Evolutionary conservation across 805 yeast species (phyloP).

Genomic region (Cyberlindnera saturnus): DNA sequence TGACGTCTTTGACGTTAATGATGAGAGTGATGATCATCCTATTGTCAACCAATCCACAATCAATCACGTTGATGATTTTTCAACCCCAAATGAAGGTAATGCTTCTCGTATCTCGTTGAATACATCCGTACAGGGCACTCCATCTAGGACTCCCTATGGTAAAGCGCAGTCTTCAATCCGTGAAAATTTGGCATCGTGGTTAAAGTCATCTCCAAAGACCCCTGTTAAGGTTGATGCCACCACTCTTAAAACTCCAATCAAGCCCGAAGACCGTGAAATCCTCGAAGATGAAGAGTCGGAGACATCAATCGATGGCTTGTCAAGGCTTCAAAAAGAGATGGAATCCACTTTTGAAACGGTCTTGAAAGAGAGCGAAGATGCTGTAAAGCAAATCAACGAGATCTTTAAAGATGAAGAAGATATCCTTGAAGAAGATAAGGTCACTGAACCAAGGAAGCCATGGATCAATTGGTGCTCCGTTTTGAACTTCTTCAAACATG

Average conservation of each 20-base stretch:
- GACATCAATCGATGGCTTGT: conserved; percentile 12
- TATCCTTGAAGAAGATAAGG: conserved; percentile 6
- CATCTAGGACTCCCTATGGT: conserved; percentile 4
- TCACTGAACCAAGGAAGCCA: not conserved
- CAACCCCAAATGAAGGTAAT: conserved; percentile 12
- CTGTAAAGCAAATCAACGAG: conserved; percentile 20
- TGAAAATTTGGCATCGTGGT: conserved; percentile 1
- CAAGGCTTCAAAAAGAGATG: conserved; percentile 20
- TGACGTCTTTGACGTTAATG: not conserved
- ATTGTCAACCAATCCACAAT: not conserved
- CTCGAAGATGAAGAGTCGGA: conserved; percentile 5
- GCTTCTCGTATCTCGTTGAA: conserved; percentile 6
- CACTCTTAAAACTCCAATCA: conserved; percentile 1
- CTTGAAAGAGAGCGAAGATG: conserved; percentile 24
- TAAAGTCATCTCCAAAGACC: not conserved
- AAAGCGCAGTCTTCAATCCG: not conserved
- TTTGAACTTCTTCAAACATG: conserved; percentile 16
- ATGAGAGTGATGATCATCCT: not conserved
- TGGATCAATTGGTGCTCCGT: conserved; percentile 8
- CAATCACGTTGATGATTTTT: not conserved
- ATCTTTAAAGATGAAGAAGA: conserved; percentile 10
- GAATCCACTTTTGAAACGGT: conserved; percentile 18
- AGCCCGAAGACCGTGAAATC: conserved; percentile 7
- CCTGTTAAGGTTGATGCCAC: not conserved
- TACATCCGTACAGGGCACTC: conserved; percentile 10